These are phyloP conservation scores for Leonotis leonurus DNA, from an alignment of 257 asterid species.

Conservation along the genomic window DNA sequence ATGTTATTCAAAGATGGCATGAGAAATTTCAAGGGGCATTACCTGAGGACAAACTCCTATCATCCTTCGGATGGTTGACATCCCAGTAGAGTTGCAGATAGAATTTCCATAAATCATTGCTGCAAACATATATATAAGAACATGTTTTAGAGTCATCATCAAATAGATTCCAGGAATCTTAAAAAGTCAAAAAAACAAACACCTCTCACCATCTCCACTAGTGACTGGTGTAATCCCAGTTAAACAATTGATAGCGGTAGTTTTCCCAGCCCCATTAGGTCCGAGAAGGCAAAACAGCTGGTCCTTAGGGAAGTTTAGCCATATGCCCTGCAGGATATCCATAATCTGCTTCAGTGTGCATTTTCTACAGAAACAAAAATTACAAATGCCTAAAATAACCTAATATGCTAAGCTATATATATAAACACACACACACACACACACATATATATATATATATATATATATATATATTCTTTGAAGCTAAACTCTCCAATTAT, in stretches of 20 bases:
- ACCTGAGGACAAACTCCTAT: conserved; percentile 99
- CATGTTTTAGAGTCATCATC: conserved; percentile 2
- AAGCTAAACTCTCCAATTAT: too few relatives aligned
- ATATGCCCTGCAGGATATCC: conserved; percentile 62
- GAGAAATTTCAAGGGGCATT: conserved; percentile 14
- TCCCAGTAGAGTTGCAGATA: conserved; percentile 69
- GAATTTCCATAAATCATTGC: conserved; percentile 85
- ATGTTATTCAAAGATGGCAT: not conserved
- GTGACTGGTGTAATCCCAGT: conserved; percentile 91
- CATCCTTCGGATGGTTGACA: conserved; percentile 73
- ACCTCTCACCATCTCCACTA: conserved; percentile 79
- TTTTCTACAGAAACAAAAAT: not conserved
- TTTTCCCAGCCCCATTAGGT: conserved; percentile 98
- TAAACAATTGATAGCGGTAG: conserved; percentile 83
- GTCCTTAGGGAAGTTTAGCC: conserved; percentile 87
- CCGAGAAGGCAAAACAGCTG: conserved; percentile 97
- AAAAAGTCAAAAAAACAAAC: conserved; percentile 1
- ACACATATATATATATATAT: too few relatives aligned
- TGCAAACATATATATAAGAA: conserved; percentile 26
- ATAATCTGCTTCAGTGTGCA: conserved; percentile 7
- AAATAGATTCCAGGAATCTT: not conserved
- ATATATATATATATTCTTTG: too few relatives aligned
- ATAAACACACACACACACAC: too few relatives aligned
- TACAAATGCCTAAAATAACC: too few relatives aligned
- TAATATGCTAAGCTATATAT: too few relatives aligned